These are phyloP conservation scores for Brassica juncea DNA, from an alignment of 345 rosid genomes.

Conservation along the genomic window DNA sequence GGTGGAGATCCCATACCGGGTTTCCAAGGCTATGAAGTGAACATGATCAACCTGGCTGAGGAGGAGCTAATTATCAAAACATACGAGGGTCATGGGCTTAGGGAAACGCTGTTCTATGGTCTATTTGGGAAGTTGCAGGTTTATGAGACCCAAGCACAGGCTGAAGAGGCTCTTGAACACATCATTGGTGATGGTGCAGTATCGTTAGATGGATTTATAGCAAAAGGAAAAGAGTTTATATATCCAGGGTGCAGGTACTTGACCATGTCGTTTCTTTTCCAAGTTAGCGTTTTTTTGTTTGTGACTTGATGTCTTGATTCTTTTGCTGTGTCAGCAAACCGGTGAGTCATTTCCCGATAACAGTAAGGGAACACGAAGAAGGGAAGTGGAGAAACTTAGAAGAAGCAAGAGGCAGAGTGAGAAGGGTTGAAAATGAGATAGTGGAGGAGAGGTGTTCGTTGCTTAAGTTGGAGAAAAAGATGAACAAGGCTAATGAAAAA, in stretches of 20 bases:
- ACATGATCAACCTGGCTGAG: conserved; percentile 50
- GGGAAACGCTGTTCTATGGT: conserved; percentile 58
- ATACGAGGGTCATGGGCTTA: conserved; percentile 46
- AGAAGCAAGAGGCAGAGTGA: conserved; percentile 9
- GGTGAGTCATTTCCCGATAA: conserved; percentile 23
- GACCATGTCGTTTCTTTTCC: background rate
- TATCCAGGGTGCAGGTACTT: conserved; percentile 52
- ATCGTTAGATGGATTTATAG: conserved; percentile 65
- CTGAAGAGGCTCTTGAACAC: conserved; percentile 45
- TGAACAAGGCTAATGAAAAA: conserved; percentile 6
- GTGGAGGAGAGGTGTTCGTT: background rate
- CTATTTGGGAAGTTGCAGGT: conserved; percentile 62
- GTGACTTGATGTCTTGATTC: background rate
- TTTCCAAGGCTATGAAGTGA: conserved; percentile 68
- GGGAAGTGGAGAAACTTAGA: conserved; percentile 10
- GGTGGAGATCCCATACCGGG: conserved; percentile 49
- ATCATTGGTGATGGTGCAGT: conserved; percentile 47
- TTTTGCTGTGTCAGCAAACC: conserved; percentile 2
- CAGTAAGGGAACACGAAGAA: conserved; percentile 2
- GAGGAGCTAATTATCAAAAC: conserved; percentile 34
- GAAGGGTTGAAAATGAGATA: background rate
- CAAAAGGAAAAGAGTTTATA: conserved; percentile 47
- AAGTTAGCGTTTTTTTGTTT: background rate
- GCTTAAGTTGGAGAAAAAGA: background rate
- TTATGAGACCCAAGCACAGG: conserved; percentile 49